A percentile compares a stretch with the other conserved stretches of the same genome.
Conservation (phyloP, 371 early-diverging fungal genomes). For the Umbelopsis sp. region DNA sequence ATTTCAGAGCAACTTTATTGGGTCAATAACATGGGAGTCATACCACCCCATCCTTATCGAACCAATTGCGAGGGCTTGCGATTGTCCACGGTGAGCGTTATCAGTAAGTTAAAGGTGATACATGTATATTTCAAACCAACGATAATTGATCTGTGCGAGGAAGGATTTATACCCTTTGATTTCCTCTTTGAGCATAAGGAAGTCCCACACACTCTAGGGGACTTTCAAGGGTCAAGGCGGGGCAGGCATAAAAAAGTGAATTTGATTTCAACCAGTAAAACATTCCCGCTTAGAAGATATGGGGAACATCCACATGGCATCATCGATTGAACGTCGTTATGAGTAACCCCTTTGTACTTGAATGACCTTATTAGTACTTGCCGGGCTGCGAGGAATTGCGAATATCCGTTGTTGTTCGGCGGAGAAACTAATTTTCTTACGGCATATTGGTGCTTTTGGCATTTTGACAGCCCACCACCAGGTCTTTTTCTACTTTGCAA, state of each 20-base stretch:
- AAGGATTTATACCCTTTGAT: background rate
- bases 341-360: background rate
- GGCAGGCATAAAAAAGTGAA: background rate
- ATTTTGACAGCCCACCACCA: slow-evolving; percentile 13
- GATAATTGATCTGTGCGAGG: slow-evolving; percentile 4
- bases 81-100: background rate
- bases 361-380: slow-evolving; percentile 13
- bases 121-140: slow-evolving; percentile 4
- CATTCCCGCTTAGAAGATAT: slow-evolving; percentile 12
- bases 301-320: slow-evolving; percentile 15
- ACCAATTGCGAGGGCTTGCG: background rate
- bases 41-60: slow-evolving; percentile 6
- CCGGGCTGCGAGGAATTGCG: background rate
- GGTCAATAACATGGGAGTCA: background rate
- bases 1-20: background rate
- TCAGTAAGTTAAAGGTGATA: background rate
- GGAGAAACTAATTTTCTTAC: background rate
- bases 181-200: background rate
- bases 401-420: background rate
- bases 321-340: slow-evolving; percentile 9
- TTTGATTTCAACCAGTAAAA: background rate
- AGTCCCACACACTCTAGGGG: background rate
- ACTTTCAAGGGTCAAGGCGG: background rate
- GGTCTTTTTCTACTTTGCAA: slow-evolving; percentile 15
- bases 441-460: background rate